phyloP scores from a whole-genome alignment of 768 basidiomycete genomes.

The Russula virescens region DNA sequence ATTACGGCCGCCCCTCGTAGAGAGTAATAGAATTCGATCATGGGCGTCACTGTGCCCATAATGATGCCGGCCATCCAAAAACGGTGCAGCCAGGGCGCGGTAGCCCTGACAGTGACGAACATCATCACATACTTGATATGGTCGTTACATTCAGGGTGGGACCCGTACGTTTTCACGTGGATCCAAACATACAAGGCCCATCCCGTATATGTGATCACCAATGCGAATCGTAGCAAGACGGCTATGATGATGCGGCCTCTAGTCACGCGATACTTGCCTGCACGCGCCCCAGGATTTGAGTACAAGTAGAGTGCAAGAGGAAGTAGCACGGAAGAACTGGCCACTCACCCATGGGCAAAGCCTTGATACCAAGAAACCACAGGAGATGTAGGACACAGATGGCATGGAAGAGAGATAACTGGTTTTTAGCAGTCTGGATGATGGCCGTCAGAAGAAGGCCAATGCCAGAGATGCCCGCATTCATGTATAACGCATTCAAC shows the following conservation, averaged over 20 bases:
- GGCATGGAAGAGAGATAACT: slow-evolving; percentile 14
- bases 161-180: not conserved
- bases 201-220: not conserved
- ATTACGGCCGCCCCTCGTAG: not conserved
- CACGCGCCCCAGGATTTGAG: not conserved
- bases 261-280: slow-evolving; percentile 18
- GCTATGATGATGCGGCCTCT: slow-evolving; percentile 9
- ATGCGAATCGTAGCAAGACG: not conserved
- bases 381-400: slow-evolving; percentile 15
- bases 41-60: not conserved
- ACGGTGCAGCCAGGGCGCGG: slow-evolving; percentile 7
- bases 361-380: slow-evolving; percentile 15
- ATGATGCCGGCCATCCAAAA: slow-evolving; percentile 8
- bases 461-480: slow-evolving; percentile 7
- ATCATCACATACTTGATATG: slow-evolving; percentile 11
- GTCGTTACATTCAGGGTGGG: not conserved
- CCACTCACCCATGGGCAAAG: slow-evolving; percentile 8
- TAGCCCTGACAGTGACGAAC: slow-evolving; percentile 6
- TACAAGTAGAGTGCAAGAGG: not conserved
- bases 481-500: not conserved
- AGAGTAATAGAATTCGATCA: not conserved
- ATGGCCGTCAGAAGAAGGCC: slow-evolving; percentile 18
- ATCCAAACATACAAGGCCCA: slow-evolving; percentile 18
- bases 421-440: not conserved
- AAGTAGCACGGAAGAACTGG: not conserved